These are phyloP conservation scores for Spergularia marina DNA, from an alignment of 148 eudicot species.

Conservation along the genomic window DNA sequence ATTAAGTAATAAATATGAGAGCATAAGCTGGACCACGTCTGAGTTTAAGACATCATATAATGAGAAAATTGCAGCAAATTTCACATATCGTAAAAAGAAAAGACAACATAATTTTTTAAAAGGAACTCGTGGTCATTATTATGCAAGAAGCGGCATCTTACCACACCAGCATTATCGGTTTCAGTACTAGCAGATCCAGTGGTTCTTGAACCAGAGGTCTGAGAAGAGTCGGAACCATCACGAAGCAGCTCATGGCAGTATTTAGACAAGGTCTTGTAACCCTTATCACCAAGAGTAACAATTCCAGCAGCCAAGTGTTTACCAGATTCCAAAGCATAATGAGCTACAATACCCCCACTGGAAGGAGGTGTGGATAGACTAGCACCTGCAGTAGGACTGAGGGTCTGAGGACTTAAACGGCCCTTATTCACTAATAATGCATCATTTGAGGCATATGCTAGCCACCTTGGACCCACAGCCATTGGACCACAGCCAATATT, in stretches of 20 bases:
- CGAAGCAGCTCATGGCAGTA: slow-evolving; percentile 37
- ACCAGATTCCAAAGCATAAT: slow-evolving; percentile 47
- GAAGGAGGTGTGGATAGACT: slow-evolving; percentile 36
- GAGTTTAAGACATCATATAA: no score
- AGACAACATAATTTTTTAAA: no score
- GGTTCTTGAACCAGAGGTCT: slow-evolving; percentile 29
- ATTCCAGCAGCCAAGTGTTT: slow-evolving; percentile 46
- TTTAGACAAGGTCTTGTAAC: slow-evolving; percentile 42
- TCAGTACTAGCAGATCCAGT: slow-evolving; percentile 31
- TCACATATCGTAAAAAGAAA: no score
- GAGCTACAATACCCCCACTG: slow-evolving; percentile 37
- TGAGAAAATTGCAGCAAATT: no score
- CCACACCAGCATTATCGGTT: slow-evolving; percentile 45
- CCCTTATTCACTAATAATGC: slow-evolving; percentile 28
- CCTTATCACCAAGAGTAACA: slow-evolving; percentile 39
- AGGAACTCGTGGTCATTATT: no score
- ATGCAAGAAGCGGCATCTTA: slow-evolving; percentile 13
- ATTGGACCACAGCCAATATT: slow-evolving; percentile 47
- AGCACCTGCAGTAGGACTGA: slow-evolving; percentile 35
- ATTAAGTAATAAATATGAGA: no score
- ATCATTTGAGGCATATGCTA: slow-evolving; percentile 42
- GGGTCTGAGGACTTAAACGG: slow-evolving; percentile 39
- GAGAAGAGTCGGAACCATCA: slow-evolving; percentile 31
- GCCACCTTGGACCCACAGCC: slow-evolving; percentile 53
- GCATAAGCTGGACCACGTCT: no score